Evolutionary conservation across 2,329 filamentous ascomycete species (phyloP), one percentile per base, ranked within the genome.

Genomic region (Hypoxylon sp.): DNA sequence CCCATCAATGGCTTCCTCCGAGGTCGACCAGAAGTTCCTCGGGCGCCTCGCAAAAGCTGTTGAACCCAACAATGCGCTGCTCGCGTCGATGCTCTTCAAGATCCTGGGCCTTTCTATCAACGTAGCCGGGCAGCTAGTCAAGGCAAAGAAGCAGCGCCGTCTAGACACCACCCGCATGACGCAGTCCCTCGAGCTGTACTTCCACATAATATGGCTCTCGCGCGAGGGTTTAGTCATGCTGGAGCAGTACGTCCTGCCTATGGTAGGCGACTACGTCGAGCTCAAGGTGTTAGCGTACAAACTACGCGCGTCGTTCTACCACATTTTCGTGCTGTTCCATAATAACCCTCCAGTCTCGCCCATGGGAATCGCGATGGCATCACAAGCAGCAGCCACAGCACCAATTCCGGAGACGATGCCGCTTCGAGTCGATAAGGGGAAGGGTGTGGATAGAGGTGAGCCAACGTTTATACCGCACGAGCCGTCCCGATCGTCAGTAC

Each of bases 21-120:
- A 97, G 82, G 93, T 98, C 69, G 96, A 99, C 80, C 94, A 97
- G 83, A 99, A 98, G 83, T 97, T 97, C 81, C 87, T 99, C 76
- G 94, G 93, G 82, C 91, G 90, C 77, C 90, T 97, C 78, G 95
- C 96, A 78, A 92, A 90, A 80, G 87, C 90, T 68, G 94, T 93
- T 73, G 90, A 91, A 77, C 83, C 87, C 66, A 90, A 93, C 73
- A 96, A 95, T 76, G 90, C 92, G 2, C 85, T 94, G 17, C 87
- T 98, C 49, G 92, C 92, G 6, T 87, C 87, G 19, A 94, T 93
- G 78, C 87, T 99, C 50, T 98, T 94, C 81, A 96, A 96, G 79
- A 90, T 98, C 43, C 86, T 98, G 10, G 96, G 96, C 0, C 86
- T 98, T 13, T 97, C 95, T 2, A 91, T 97, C 65, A 91, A 96